These are phyloP conservation scores for Escovopsis sp. DNA, from an alignment of 2,329 filamentous ascomycete genomes.

Conservation along the genomic window DNA sequence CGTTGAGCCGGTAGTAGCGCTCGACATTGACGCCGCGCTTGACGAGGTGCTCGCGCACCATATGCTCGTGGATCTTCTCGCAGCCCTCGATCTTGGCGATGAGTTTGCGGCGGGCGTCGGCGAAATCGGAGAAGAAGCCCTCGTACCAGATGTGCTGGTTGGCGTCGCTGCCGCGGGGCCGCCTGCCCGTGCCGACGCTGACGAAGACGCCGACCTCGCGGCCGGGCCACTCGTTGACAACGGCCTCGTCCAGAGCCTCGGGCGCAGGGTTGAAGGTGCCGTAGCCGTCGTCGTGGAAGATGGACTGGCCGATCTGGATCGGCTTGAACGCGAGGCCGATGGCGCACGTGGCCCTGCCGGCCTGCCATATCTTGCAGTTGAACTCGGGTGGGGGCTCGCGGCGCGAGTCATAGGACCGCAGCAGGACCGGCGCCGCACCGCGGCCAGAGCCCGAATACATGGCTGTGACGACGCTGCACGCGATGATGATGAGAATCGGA, in stretches of 20 bases:
- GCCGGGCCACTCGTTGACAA: slow-evolving; percentile 87
- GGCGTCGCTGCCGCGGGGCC: slow-evolving; percentile 48
- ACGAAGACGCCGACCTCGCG: slow-evolving; percentile 84
- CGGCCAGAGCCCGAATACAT: slow-evolving; percentile 71
- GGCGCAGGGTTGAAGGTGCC: slow-evolving; percentile 88
- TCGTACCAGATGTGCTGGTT: slow-evolving; percentile 82
- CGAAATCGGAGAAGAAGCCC: slow-evolving; percentile 81
- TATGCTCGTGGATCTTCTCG: slow-evolving; percentile 75
- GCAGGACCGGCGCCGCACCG: slow-evolving; percentile 51
- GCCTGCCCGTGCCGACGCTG: slow-evolving; percentile 85
- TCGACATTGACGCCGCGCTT: slow-evolving; percentile 71
- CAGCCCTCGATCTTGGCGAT: slow-evolving; percentile 92
- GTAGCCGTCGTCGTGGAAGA: slow-evolving; percentile 84
- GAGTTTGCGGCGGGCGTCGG: slow-evolving; percentile 70
- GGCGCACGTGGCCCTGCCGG: slow-evolving; percentile 82
- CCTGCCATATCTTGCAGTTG: slow-evolving; percentile 93
- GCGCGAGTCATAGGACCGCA: slow-evolving; percentile 90
- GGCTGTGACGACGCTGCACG: slow-evolving; percentile 71
- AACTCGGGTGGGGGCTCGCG: slow-evolving; percentile 83
- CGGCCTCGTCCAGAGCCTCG: slow-evolving; percentile 74
- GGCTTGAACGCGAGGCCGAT: slow-evolving; percentile 92
- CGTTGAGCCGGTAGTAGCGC: slow-evolving; percentile 92
- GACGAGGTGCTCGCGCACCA: slow-evolving; percentile 63
- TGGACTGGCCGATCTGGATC: slow-evolving; percentile 80
- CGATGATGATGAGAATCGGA: too few species aligned